Evolutionary conservation across 2,329 filamentous ascomycete species (phyloP).

Genomic region (Alternaria atra): DNA sequence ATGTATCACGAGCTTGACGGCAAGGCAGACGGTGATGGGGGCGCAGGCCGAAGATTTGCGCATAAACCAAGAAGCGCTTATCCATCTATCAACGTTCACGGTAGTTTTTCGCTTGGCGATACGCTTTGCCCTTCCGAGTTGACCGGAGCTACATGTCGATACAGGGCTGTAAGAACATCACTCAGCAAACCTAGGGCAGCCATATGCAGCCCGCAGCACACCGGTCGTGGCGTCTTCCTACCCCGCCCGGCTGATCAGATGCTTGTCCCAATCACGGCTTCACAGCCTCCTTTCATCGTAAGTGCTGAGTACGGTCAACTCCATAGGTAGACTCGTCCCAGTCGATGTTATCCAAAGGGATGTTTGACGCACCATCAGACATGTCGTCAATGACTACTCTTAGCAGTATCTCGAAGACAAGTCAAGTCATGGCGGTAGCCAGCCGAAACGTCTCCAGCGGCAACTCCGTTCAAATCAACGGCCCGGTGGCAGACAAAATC

Average conservation of each 20-base stretch:
- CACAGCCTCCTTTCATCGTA: not conserved
- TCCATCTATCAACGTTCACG: not conserved
- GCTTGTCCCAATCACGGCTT: not conserved
- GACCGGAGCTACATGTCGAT: not conserved
- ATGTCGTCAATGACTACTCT: not conserved
- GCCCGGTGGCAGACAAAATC: not conserved
- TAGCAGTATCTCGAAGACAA: not conserved
- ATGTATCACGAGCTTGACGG: not conserved
- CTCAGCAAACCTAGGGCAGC: not conserved
- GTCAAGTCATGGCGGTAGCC: not conserved
- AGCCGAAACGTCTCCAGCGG: constrained; percentile 12
- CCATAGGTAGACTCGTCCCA: not conserved
- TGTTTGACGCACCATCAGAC: not conserved
- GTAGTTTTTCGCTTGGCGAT: not conserved
- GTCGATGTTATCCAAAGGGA: not conserved
- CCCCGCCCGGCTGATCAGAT: not conserved
- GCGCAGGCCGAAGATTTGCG: not conserved
- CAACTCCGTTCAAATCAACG: constrained; percentile 10
- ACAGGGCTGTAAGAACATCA: not conserved
- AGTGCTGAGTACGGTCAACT: not conserved
- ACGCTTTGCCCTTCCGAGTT: constrained; percentile 1
- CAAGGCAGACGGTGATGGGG: not conserved
- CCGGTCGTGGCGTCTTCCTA: not conserved
- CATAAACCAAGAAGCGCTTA: not conserved
- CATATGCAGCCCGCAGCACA: constrained; percentile 2